These are phyloP conservation scores for Actinomucor elegans DNA, from an alignment of 371 early-diverging fungal species.

Conservation along the genomic window DNA sequence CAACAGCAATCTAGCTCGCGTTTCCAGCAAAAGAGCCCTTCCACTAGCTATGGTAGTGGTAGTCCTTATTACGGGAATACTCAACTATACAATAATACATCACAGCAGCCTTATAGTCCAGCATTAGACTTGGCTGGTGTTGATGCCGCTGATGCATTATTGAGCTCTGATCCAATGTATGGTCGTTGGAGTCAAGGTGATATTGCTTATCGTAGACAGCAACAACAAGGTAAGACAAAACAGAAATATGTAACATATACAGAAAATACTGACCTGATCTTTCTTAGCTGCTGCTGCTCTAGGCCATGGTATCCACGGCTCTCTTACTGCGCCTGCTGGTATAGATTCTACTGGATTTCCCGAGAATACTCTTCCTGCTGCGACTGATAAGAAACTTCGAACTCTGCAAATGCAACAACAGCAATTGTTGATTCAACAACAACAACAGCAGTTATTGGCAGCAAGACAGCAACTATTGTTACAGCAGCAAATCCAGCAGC, in stretches of 20 bases:
- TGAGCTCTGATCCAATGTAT: slow-evolving; percentile 14
- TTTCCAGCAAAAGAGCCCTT: slow-evolving; percentile 28
- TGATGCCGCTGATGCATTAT: slow-evolving; percentile 10
- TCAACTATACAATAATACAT: background rate
- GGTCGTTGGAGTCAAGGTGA: slow-evolving; percentile 28
- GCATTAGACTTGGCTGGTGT: slow-evolving; percentile 4
- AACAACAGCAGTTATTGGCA: slow-evolving; percentile 54
- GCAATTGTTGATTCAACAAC: slow-evolving; percentile 53
- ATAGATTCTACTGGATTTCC: slow-evolving; percentile 25
- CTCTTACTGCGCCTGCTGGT: slow-evolving; percentile 36
- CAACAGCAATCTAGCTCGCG: slow-evolving; percentile 31
- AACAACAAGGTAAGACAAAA: slow-evolving; percentile 23
- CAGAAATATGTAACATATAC: background rate
- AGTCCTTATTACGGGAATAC: slow-evolving; percentile 17
- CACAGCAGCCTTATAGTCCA: slow-evolving; percentile 13
- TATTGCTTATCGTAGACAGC: slow-evolving; percentile 23
- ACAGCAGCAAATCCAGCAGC: slow-evolving; percentile 56
- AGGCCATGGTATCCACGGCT: slow-evolving; percentile 27
- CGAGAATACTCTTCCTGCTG: slow-evolving; percentile 17
- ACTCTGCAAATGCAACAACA: slow-evolving; percentile 55
- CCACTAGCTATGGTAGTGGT: slow-evolving; percentile 12
- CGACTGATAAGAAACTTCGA: slow-evolving; percentile 54
- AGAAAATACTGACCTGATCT: background rate
- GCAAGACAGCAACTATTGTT: slow-evolving; percentile 51
- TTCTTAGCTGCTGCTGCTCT: slow-evolving; percentile 28